phyloP scores from a whole-genome alignment of 2,329 filamentous ascomycete genomes.

The Aspergillus luchuensis region DNA sequence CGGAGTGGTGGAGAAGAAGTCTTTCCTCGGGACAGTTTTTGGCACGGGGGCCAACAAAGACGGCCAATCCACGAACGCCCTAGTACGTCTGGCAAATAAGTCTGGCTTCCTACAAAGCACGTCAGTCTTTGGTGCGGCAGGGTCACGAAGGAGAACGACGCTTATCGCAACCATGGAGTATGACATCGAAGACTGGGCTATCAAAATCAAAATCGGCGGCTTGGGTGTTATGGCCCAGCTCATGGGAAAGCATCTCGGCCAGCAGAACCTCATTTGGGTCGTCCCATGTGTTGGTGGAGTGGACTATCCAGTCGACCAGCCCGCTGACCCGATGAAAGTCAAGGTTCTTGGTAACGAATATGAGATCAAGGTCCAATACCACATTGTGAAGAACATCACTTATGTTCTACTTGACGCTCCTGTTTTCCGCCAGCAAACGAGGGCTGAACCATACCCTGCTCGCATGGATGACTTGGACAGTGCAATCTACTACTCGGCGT shows the following conservation, averaged over 20 bases:
- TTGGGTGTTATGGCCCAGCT: slow-evolving; percentile 70
- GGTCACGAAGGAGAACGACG: slow-evolving; percentile 54
- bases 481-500: slow-evolving; percentile 69
- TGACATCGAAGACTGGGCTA: slow-evolving; percentile 69
- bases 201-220: slow-evolving; percentile 72
- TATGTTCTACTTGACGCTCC: slow-evolving; percentile 69
- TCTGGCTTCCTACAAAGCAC: slow-evolving; percentile 42
- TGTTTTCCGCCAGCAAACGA: slow-evolving; percentile 65
- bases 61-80: slow-evolving; percentile 33
- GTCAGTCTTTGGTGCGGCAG: slow-evolving; percentile 34
- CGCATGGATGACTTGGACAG: slow-evolving; percentile 70
- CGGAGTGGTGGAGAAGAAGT: slow-evolving; percentile 55
- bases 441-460: slow-evolving; percentile 64
- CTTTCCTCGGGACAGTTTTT: slow-evolving; percentile 41
- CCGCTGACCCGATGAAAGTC: slow-evolving; percentile 63
- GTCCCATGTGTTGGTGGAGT: slow-evolving; percentile 64
- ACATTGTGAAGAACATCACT: slow-evolving; percentile 65
- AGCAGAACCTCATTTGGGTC: slow-evolving; percentile 68
- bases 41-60: slow-evolving; percentile 38
- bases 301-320: slow-evolving; percentile 62
- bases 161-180: slow-evolving; percentile 73
- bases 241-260: slow-evolving; percentile 66
- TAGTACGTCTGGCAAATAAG: slow-evolving; percentile 39
- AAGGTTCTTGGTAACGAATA: slow-evolving; percentile 63
- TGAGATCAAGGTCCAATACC: slow-evolving; percentile 65